Conservation (phyloP, 768 basidiomycete species). For the Russula dissimulans region DNA sequence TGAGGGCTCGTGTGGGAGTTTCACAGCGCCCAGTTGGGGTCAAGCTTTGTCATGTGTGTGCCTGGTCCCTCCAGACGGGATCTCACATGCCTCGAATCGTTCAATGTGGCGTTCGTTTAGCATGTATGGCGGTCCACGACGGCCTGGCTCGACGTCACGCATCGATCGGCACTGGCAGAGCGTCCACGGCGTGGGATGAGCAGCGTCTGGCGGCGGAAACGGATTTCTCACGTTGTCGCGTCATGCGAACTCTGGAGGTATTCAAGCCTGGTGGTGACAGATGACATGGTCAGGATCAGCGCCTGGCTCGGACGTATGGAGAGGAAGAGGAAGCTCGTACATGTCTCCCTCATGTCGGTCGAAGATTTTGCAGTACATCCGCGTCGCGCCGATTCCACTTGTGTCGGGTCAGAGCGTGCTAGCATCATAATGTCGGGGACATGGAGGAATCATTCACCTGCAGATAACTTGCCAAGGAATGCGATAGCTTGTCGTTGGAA, state of each 20-base stretch:
- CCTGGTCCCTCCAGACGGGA: background rate
- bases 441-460: background rate
- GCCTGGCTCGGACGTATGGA: no score
- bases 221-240: slow-evolving; percentile 9
- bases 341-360: background rate
- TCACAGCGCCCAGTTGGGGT: slow-evolving; percentile 5
- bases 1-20: background rate
- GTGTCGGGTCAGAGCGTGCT: background rate
- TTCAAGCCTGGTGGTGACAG: slow-evolving; percentile 2
- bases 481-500: background rate
- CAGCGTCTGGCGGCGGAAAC: slow-evolving; percentile 10
- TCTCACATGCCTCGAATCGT: slow-evolving; percentile 2
- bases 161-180: background rate
- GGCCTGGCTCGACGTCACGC: no score
- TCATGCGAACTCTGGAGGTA: slow-evolving; percentile 12
- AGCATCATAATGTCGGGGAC: no score
- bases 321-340: background rate
- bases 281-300: background rate
- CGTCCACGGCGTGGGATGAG: background rate
- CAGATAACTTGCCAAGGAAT: slow-evolving; percentile 2
- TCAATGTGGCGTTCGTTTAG: background rate
- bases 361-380: slow-evolving; percentile 14
- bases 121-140: background rate
- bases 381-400: slow-evolving; percentile 13
- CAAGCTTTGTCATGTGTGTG: background rate